Conservation (phyloP, 306 rosid genomes). For the Pterocarpus macrocarpus region DNA sequence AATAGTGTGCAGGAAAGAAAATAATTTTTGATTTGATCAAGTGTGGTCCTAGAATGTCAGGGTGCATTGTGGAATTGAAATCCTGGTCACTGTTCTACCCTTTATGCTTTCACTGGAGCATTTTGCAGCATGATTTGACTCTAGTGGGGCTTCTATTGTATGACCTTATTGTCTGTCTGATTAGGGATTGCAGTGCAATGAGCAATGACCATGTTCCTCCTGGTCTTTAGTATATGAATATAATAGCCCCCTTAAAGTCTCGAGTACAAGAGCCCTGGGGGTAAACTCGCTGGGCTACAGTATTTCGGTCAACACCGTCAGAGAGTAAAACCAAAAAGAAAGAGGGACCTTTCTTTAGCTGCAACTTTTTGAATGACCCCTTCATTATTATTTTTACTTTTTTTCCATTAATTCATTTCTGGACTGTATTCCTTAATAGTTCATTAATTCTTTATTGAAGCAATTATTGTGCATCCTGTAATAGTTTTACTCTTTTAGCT, state of each 20-base stretch:
- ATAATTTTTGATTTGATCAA: constrained; percentile 7
- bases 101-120: constrained; percentile 47
- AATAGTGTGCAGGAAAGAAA: constrained; percentile 26
- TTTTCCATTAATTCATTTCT: background rate
- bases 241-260: no score
- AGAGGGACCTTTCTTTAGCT: background rate
- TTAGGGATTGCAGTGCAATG: constrained; percentile 28
- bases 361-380: background rate
- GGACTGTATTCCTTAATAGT: background rate
- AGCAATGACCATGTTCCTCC: constrained; percentile 33
- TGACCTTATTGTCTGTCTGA: constrained; percentile 39
- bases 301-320: constrained; percentile 24
- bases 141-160: constrained; percentile 47
- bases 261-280: background rate
- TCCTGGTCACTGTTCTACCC: constrained; percentile 36
- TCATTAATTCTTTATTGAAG: background rate
- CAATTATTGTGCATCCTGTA: constrained; percentile 19
- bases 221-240: constrained; percentile 19
- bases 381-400: constrained; percentile 13
- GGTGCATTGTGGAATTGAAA: constrained; percentile 37
- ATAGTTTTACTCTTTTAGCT: constrained; percentile 27
- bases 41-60: constrained; percentile 55
- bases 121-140: constrained; percentile 50
- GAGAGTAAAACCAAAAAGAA: background rate
- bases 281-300: constrained; percentile 37